Conservation (phyloP, 2,329 filamentous ascomycete species). For the Pseudocercospora fijiensis region DNA sequence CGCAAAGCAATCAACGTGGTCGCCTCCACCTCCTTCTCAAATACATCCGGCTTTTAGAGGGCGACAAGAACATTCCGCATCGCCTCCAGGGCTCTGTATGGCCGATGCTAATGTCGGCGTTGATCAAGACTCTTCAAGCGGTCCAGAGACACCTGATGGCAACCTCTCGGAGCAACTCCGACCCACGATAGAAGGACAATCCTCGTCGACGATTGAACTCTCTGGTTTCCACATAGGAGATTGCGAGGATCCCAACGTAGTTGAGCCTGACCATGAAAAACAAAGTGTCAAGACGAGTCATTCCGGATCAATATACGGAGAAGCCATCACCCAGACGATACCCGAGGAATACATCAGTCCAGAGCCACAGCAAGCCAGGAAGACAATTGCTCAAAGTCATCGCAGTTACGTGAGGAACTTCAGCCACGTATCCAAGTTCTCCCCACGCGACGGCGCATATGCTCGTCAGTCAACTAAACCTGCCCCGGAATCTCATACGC, state of each 20-base stretch:
- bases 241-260: neutral
- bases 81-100: slow-evolving; percentile 9
- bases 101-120: neutral
- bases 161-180: neutral
- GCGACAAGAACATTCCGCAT: neutral
- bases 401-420: neutral
- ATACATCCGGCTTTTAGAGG: slow-evolving; percentile 4
- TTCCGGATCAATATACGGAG: neutral
- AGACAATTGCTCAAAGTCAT: neutral
- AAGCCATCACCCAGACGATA: slow-evolving; percentile 1
- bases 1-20: neutral
- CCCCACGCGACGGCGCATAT: neutral
- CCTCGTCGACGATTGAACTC: neutral
- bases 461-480: neutral
- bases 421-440: slow-evolving; percentile 2
- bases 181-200: neutral
- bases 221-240: neutral
- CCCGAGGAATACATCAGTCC: neutral
- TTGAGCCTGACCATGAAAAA: neutral
- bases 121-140: slow-evolving; percentile 14
- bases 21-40: neutral
- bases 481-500: neutral
- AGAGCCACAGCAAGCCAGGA: neutral
- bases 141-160: neutral
- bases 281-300: neutral